phyloP scores from a whole-genome alignment of 345 rosid genomes.

The Trapa bicornis region DNA sequence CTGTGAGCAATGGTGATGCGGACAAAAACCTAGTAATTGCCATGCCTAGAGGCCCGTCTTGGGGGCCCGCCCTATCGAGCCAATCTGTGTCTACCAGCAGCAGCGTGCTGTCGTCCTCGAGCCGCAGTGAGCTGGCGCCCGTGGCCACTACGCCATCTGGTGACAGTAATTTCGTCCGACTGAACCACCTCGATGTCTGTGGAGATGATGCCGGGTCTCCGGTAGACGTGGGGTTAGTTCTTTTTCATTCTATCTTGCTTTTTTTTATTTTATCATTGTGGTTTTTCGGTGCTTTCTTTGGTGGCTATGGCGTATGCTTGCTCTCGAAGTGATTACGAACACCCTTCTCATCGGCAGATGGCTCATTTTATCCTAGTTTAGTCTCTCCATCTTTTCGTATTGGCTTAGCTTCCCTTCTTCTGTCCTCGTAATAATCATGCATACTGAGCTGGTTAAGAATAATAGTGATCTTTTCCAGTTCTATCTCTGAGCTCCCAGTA shows the following conservation, averaged over 20 bases:
- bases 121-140: constrained; percentile 18
- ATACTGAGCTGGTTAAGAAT: neutral
- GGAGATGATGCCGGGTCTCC: constrained; percentile 8
- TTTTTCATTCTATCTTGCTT: too few species aligned
- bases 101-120: constrained; percentile 28
- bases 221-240: constrained; percentile 6
- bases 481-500: neutral
- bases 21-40: neutral
- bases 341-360: too few species aligned
- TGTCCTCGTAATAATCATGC: neutral
- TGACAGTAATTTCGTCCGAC: constrained; percentile 11
- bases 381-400: too few species aligned
- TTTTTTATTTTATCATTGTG: too few species aligned
- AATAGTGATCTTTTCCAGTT: neutral
- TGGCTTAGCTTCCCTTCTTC: neutral
- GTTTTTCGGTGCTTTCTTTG: too few species aligned
- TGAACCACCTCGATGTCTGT: constrained; percentile 5
- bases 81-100: constrained; percentile 32
- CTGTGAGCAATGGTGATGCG: neutral
- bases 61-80: constrained; percentile 22
- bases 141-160: constrained; percentile 20
- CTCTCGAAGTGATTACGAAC: too few species aligned
- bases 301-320: too few species aligned
- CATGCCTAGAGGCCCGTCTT: constrained; percentile 8
- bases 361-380: too few species aligned